Evolutionary conservation across 1,284 basidiomycete genomes (phyloP), one percentile per base, ranked within the genome.

Genomic region (Cutaneotrichosporon curvatum): DNA sequence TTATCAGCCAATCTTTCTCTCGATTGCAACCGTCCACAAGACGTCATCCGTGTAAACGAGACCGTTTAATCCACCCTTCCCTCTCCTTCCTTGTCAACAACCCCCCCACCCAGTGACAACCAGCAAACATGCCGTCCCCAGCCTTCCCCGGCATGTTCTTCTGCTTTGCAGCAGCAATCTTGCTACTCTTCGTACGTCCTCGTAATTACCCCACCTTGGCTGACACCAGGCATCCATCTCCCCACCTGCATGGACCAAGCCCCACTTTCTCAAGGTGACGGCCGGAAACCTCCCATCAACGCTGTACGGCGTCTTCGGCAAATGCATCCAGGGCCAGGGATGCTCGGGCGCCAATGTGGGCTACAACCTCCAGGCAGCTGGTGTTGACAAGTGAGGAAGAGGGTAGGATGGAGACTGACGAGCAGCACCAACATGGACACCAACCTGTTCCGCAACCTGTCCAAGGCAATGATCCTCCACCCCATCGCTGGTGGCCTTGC

Each of bases 301-400:
- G 16, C 76, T 76, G 57, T 88, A 81, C 57, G 87, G 87, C 60
- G 79, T 84, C 21, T 87, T 87, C 63, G 86, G 86, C 2, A 80
- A 75, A n/a, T 72, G 69, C 51, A 35, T 67, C 66, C 82, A 81
- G 15, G 84, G 81, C n/a, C 78, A 36, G 60, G 66, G 9, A 53
- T 73, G 53, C 47, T 55, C 60, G 7, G 18, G 25, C 1, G 50
- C 52, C 33, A 41, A 34, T 16, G 49, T 71, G 10, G 68, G 70
- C 10, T 72, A 72, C 51, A 36, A 59, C 32, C 48, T 71, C 30
- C 31, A 45, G 40, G 65, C 45, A 22, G 48, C 41, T 8, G 62
- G 62, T 14, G 34, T 59, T 40, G 49, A 42, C 6, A 37, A 14
- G 62, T 65, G 48, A 62, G 61, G 56, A n/a, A n/a, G n/a, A n/a